Base-by-base conservation (phyloP, 495 filamentous ascomycete species). In the Venustampulla echinocandica region DNA sequence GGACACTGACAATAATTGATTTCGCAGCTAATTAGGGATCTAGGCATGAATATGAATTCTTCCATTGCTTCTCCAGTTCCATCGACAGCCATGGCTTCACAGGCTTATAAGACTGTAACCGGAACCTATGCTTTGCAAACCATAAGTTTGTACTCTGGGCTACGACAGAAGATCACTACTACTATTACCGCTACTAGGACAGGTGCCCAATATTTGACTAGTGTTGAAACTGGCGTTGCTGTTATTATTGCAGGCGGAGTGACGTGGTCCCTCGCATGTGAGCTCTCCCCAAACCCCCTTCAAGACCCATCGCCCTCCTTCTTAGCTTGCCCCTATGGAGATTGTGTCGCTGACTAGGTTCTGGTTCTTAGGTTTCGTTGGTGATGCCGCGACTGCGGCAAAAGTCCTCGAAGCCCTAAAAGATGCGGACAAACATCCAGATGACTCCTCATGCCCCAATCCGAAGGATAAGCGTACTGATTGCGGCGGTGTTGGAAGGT, bases 301-400 rank as follows among this genome's bases (percentile, higher is more conserved):
- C 27, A 30, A 30, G 27, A 30, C 27, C 27, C 27, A 30, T 30
- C 27, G 27, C 27, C 13, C 6, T 30, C 6, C 27, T 30, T 30
- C 27, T 30, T 30, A 30, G 27, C 27, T 30, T 30, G 27, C 27
- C 27, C 27, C 27, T 30, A 30, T 13, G 27, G 27, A 30, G 27
- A 30, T 30, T 30, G 27, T 30, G 27, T 30, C 27, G 27, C 27
- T 30, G 27, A 30, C 27, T 7, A 30, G 27, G 27, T 30, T 30
- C 27, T 30, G 27, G 27, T 30, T 30, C 27, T 30, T 13, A 30
- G 20, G 17, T n/a, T 38, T 18, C 18, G 27, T 9, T 18, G 14
- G 39, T 42, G 46, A 44, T 44, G 36, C 34, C 15, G 37, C 14
- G 10, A 21, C 23, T 32, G 36, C n/a, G 15, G 46, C 41, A 11